These are phyloP conservation scores for Chaetomiaceae sp. DNA, from an alignment of 2,329 filamentous ascomycete species.

Conservation along the genomic window DNA sequence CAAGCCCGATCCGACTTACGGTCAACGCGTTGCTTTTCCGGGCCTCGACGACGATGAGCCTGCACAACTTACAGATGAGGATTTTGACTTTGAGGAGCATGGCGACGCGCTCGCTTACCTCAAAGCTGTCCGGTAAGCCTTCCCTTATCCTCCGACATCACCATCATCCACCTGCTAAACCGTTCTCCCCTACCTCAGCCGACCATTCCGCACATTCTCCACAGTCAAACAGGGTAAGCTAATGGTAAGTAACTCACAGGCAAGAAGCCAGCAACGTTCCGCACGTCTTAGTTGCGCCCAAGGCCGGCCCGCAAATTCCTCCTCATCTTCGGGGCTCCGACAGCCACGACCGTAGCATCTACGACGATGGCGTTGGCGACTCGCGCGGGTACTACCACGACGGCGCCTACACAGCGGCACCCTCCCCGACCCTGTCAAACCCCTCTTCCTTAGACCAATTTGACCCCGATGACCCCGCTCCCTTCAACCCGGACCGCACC, in stretches of 20 bases:
- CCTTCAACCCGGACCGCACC: slow-evolving; percentile 21
- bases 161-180: slow-evolving; percentile 26
- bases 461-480: slow-evolving; percentile 6
- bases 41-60: slow-evolving; percentile 43
- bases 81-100: slow-evolving; percentile 62
- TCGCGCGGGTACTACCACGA: slow-evolving; percentile 65
- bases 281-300: slow-evolving; percentile 60
- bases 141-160: not conserved
- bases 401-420: slow-evolving; percentile 67
- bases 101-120: slow-evolving; percentile 65
- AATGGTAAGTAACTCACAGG: slow-evolving; percentile 51
- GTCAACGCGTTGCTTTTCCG: slow-evolving; percentile 66
- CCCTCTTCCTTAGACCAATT: slow-evolving; percentile 17
- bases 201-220: not conserved
- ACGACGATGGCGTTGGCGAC: slow-evolving; percentile 45
- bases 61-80: slow-evolving; percentile 44
- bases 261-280: slow-evolving; percentile 70
- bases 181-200: slow-evolving; percentile 15
- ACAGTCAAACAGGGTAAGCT: slow-evolving; percentile 31
- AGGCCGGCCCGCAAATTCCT: slow-evolving; percentile 46
- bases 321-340: slow-evolving; percentile 30
- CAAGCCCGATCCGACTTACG: slow-evolving; percentile 57
- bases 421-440: slow-evolving; percentile 32
- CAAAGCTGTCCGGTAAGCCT: slow-evolving; percentile 60
- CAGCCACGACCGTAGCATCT: slow-evolving; percentile 36